Evolutionary conservation across 805 yeast genomes (phyloP), one percentile per base, ranked within the genome.

Genomic region (Ogataea degrootiae): DNA sequence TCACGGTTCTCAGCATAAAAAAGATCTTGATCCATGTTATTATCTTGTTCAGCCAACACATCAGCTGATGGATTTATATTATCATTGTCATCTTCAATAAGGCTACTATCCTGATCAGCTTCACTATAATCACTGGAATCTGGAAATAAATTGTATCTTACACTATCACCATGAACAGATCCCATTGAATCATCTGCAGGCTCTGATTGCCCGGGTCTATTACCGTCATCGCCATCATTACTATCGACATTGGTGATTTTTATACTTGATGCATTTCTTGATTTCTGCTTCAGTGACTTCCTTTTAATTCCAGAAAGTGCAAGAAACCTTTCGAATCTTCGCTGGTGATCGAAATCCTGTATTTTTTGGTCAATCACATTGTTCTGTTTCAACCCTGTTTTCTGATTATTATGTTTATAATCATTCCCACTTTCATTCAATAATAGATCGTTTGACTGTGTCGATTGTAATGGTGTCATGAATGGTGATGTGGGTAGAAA

Each of bases 401-500:
- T 9, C 9, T 26, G 3, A 26, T 26, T 26, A 11, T 9, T 26
- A 26, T 26, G 3, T 9, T 26, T 26, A 26, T 26, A 3, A 26
- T 26, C 6, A 11, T 26, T 26, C 31, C 31, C 31, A 26, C 31
- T 26, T 9, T 26, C 12, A 6, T 9, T 26, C 31, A 26, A 26
- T 1, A 26, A 9, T 26, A 9, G 31, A 26, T 26, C 31, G 12
- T 26, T 26, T 26, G 31, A 26, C 11, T 26, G 31, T 26, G 31
- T 26, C 12, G 80, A 74, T 16, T 79, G 57, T 1, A 83, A 70
- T 33, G 80, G 68, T 7, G 79, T 75, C 1, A 82, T 72, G 6
- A 83, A 78, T 1, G 82, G 73, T 22, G 75, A 66, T 44, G 81
- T 72, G 1, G 87, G 87, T 54, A 73, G 77, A 5, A 76, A 53